Base-by-base conservation (phyloP, 768 basidiomycete species). In the Dioszegia crocea region DNA sequence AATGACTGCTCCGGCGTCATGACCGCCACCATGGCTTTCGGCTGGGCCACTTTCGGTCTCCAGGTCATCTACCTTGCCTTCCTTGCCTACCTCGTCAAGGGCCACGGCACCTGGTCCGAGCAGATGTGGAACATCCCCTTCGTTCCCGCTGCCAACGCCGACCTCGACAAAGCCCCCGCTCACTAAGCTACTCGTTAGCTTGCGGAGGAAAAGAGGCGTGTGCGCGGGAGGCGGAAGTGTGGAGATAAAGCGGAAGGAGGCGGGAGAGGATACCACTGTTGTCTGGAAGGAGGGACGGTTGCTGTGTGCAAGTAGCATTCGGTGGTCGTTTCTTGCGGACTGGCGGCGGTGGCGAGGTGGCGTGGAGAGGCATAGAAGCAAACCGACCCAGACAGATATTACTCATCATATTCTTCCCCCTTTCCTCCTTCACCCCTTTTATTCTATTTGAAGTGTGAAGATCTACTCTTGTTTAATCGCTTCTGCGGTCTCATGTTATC, bases 1-100 rank as follows among this genome's bases (percentile, higher is more conserved):
- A n/a, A 31, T 19, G 64, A 68, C 45, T 61, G 62, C 52, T 38
- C 30, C 27, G 64, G 64, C 45, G 64, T 62, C 50, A 36, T 61
- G 14, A 36, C 61, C 57, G 67, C 64, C 26, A 50, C 50, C 14
- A 33, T 56, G 29, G 67, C 57, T 48, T 61, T 68, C 50, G 67
- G 67, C 19, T 68, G 44, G 39, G n/a, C 56, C 17, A 41, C 60
- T 16, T 33, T 63, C 56, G 64, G 65, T 24, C 19, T 64, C 43
- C 33, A 57, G 45, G 41, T 64, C 60, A 57, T 69, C 45, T 61
- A 54, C 57, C 44, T 69, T 45, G 50, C 19, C 27, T 61, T 56
- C 56, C 47, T 63, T 39, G 27, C 52, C 41, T 24, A 45, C 39
- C 57, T 69, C 49, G 67, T 60, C 33, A 41, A 24, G 23, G 30